Evolutionary conservation across 1,284 basidiomycete species (phyloP).

Genomic region (Ceratobasidium sp.): DNA sequence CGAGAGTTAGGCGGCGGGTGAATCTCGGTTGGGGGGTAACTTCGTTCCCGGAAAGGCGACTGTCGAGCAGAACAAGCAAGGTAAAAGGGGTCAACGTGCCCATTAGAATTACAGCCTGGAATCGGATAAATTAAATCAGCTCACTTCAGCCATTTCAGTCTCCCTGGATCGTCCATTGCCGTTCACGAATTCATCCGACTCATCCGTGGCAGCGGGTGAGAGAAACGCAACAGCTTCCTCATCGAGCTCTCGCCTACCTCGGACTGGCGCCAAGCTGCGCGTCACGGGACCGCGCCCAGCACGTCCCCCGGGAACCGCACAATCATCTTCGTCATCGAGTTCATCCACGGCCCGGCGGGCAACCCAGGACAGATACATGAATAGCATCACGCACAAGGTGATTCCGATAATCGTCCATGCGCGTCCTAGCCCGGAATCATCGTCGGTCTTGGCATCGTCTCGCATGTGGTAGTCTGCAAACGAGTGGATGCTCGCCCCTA

Average conservation of each 20-base stretch:
- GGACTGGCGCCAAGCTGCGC: constrained; percentile 35
- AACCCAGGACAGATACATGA: constrained; percentile 78
- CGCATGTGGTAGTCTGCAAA: constrained; percentile 71
- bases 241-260: constrained; percentile 39
- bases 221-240: constrained; percentile 44
- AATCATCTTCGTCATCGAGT: constrained; percentile 42
- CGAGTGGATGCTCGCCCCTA: constrained; percentile 81
- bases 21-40: constrained; percentile 34
- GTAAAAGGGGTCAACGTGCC: constrained; percentile 5
- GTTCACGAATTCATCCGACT: constrained; percentile 42
- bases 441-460: constrained; percentile 46
- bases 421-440: constrained; percentile 57
- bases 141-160: constrained; percentile 36
- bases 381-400: constrained; percentile 72
- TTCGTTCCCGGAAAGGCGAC: constrained; percentile 38
- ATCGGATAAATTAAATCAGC: constrained; percentile 25
- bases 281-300: constrained; percentile 39
- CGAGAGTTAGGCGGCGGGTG: constrained; percentile 27
- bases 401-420: constrained; percentile 75
- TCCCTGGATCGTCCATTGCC: constrained; percentile 32
- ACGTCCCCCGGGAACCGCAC: constrained; percentile 27
- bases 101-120: constrained; percentile 23
- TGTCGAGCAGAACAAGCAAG: constrained; percentile 18
- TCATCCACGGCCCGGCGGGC: constrained; percentile 82
- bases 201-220: constrained; percentile 44